phyloP scores from a whole-genome alignment of 2,329 filamentous ascomycete species.

The Claviceps sp. region DNA sequence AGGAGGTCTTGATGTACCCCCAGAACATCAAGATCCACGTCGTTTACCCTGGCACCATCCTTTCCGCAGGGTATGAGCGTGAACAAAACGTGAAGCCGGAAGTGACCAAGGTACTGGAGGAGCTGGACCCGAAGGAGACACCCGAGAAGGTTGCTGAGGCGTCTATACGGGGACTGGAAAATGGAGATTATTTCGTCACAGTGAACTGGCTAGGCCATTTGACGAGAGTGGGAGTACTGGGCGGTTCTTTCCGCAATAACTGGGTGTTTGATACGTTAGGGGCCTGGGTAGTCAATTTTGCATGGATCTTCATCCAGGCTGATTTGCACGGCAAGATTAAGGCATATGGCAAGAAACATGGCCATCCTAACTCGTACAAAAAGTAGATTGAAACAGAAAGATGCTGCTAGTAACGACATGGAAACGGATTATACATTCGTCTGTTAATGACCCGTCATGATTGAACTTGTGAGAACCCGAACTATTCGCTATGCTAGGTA shows the following conservation, averaged over 20 bases:
- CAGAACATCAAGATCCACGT: conserved; percentile 68
- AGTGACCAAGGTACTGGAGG: conserved; percentile 67
- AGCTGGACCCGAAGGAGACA: conserved; percentile 65
- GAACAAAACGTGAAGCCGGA: conserved; percentile 72
- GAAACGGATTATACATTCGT: no score
- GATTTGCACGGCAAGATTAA: conserved; percentile 45
- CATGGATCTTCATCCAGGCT: conserved; percentile 44
- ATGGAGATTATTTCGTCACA: conserved; percentile 65
- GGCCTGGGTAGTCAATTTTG: conserved; percentile 36
- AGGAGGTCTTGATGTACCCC: conserved; percentile 80
- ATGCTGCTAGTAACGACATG: no score
- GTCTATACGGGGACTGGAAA: conserved; percentile 63
- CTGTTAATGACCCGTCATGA: no score
- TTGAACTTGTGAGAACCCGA: not conserved
- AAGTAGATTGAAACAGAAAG: conserved; percentile 10
- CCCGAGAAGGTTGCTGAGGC: conserved; percentile 63
- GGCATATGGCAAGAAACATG: conserved; percentile 42
- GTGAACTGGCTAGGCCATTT: conserved; percentile 58
- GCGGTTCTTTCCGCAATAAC: conserved; percentile 43
- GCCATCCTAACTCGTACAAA: conserved; percentile 39
- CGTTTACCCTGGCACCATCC: conserved; percentile 74
- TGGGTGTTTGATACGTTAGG: conserved; percentile 46
- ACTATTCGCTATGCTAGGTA: conserved; percentile 1
- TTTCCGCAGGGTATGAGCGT: conserved; percentile 56
- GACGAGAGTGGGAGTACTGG: conserved; percentile 51